These are phyloP conservation scores for Wallacemonas rigidus DNA, from an alignment of 208 protist species.

Conservation along the genomic window DNA sequence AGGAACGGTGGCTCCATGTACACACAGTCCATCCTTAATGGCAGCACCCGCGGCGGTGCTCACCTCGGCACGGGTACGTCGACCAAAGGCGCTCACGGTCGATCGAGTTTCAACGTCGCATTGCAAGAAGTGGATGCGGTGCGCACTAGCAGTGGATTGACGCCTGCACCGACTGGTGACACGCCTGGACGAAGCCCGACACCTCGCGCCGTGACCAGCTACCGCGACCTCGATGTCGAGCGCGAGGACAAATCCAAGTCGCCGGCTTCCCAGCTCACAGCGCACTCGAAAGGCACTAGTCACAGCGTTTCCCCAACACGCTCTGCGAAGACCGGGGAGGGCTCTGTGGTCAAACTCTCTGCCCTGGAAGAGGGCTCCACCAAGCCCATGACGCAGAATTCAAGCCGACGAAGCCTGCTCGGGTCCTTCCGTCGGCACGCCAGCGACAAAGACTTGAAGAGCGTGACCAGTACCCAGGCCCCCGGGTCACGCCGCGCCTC, in stretches of 20 bases:
- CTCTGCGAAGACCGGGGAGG: neutral
- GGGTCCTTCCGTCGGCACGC: neutral
- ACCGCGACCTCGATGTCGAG: neutral
- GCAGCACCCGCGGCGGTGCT: neutral
- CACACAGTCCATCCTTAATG: neutral
- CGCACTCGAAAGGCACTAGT: neutral
- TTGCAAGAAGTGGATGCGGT: too few relatives aligned
- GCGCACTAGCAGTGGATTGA: too few relatives aligned
- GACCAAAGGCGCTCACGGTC: too few relatives aligned
- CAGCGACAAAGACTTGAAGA: conserved; percentile 3
- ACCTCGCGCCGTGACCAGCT: neutral
- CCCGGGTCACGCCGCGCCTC: neutral
- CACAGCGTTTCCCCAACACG: neutral
- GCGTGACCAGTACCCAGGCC: conserved; percentile 7
- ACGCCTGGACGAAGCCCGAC: too few relatives aligned
- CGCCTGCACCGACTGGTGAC: too few relatives aligned
- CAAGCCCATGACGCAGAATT: neutral
- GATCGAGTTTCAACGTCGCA: too few relatives aligned
- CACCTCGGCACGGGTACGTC: neutral
- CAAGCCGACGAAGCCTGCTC: conserved; percentile 1
- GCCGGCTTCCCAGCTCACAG: too few relatives aligned
- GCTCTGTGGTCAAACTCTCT: neutral
- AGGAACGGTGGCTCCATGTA: neutral
- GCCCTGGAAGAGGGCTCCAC: conserved; percentile 7
- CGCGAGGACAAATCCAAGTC: neutral